phyloP scores from a whole-genome alignment of 2,329 filamentous ascomycete genomes.

The Neofusicoccum cordaticola region DNA sequence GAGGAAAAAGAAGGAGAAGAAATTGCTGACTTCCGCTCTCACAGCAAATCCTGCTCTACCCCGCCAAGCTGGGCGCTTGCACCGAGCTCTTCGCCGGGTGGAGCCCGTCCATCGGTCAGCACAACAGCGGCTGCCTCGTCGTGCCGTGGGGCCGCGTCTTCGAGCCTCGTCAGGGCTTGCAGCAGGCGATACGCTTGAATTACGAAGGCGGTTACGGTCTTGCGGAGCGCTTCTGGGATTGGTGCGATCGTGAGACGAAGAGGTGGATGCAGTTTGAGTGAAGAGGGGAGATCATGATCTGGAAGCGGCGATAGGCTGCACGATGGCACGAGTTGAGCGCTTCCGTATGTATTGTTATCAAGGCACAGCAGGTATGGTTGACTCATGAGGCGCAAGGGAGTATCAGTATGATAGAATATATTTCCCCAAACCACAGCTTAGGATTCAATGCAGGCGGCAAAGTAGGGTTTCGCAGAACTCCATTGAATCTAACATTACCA shows the following conservation, averaged over 20 bases:
- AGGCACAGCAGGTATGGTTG: not conserved
- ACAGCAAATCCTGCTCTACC: constrained; percentile 9
- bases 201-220: constrained; percentile 40
- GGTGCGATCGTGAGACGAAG: constrained; percentile 34
- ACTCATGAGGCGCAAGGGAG: not conserved
- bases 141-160: constrained; percentile 48
- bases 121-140: constrained; percentile 32
- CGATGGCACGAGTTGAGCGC: too few species aligned
- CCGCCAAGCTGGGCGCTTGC: constrained; percentile 15
- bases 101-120: constrained; percentile 21
- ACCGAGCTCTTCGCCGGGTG: constrained; percentile 17
- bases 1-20: too few species aligned
- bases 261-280: constrained; percentile 22
- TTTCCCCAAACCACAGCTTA: too few species aligned
- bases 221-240: constrained; percentile 42
- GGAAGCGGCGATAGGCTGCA: too few species aligned
- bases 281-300: too few species aligned
- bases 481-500: constrained; percentile 8
- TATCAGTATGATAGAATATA: not conserved
- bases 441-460: too few species aligned
- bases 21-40: not conserved
- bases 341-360: not conserved
- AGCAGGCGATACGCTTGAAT: constrained; percentile 29
- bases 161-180: constrained; percentile 33
- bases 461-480: not conserved